phyloP scores from a whole-genome alignment of 148 eudicot species.

The Dianthus caryophyllus region DNA sequence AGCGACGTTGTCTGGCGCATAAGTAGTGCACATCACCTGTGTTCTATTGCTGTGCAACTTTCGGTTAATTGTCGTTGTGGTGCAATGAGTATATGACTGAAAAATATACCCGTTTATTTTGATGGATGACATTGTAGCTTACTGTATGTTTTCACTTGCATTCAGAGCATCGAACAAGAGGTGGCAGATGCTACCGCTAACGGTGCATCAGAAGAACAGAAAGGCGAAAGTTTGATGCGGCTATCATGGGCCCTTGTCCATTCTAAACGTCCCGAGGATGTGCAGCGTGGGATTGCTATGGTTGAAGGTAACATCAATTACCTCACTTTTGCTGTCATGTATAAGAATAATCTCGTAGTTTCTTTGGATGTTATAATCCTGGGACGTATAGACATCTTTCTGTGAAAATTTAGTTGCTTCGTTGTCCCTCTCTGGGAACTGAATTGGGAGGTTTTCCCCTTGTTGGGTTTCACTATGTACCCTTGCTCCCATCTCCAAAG shows the following conservation, averaged over 20 bases:
- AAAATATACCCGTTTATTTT: too few species aligned
- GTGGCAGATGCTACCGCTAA: constrained; percentile 58
- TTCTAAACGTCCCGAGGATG: constrained; percentile 66
- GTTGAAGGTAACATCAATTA: constrained; percentile 58
- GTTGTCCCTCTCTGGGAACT: neutral
- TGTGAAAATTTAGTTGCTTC: too few species aligned
- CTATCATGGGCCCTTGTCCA: constrained; percentile 86
- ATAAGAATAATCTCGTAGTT: neutral
- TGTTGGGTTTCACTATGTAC: too few species aligned
- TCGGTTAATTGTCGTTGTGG: neutral
- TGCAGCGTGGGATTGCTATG: constrained; percentile 90
- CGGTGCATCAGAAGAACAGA: constrained; percentile 48
- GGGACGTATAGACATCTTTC: too few species aligned
- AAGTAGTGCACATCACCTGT: neutral
- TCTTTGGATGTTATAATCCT: neutral
- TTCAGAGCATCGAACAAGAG: constrained; percentile 70
- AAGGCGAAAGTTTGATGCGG: constrained; percentile 62
- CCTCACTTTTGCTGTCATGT: neutral
- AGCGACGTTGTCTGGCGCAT: neutral
- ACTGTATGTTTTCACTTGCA: neutral
- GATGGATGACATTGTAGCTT: neutral
- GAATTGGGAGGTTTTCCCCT: too few species aligned
- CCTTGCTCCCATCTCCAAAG: too few species aligned
- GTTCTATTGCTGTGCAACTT: neutral
- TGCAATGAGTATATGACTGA: too few species aligned